phyloP scores from a whole-genome alignment of 2,329 filamentous ascomycete species.

The Cordyceps pruinosa region DNA sequence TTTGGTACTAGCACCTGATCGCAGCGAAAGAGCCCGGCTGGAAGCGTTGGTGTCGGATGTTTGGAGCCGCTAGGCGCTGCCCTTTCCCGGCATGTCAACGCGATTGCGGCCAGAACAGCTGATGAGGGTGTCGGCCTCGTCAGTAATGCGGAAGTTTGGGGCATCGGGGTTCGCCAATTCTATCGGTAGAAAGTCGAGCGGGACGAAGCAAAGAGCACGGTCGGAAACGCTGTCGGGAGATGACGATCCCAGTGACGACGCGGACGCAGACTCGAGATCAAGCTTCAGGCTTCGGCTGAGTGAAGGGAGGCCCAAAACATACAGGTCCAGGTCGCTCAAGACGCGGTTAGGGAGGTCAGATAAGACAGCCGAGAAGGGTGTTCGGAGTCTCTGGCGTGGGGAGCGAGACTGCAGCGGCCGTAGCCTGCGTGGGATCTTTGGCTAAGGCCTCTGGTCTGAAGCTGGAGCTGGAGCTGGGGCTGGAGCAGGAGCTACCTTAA shows the following conservation, averaged over 20 bases:
- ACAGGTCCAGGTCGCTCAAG: constrained; percentile 10
- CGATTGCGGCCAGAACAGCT: constrained; percentile 61
- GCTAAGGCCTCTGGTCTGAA: constrained; percentile 1
- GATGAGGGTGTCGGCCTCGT: constrained; percentile 72
- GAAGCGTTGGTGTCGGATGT: constrained; percentile 70
- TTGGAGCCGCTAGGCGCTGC: constrained; percentile 75
- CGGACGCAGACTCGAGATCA: neutral
- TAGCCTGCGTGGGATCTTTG: constrained; percentile 12
- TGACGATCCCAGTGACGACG: constrained; percentile 2
- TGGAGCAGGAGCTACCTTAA: neutral
- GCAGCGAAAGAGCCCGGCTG: constrained; percentile 69
- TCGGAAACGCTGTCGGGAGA: constrained; percentile 5
- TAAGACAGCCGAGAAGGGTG: constrained; percentile 2
- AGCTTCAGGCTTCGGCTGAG: neutral
- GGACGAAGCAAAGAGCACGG: constrained; percentile 28
- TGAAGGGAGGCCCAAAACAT: neutral
- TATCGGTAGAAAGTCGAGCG: constrained; percentile 65
- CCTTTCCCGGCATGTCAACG: constrained; percentile 73
- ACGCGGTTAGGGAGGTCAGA: constrained; percentile 8
- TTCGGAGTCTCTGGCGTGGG: constrained; percentile 5
- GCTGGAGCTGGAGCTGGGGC: neutral
- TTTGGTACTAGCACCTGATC: constrained; percentile 64
- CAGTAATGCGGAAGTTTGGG: constrained; percentile 82
- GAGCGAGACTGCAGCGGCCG: constrained; percentile 11
- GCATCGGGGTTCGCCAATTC: constrained; percentile 71